Percentiles rank a stretch among this genome's conserved stretches.
phyloP scores from a whole-genome alignment of 371 early-diverging fungal species.

The Mucor saturninus region DNA sequence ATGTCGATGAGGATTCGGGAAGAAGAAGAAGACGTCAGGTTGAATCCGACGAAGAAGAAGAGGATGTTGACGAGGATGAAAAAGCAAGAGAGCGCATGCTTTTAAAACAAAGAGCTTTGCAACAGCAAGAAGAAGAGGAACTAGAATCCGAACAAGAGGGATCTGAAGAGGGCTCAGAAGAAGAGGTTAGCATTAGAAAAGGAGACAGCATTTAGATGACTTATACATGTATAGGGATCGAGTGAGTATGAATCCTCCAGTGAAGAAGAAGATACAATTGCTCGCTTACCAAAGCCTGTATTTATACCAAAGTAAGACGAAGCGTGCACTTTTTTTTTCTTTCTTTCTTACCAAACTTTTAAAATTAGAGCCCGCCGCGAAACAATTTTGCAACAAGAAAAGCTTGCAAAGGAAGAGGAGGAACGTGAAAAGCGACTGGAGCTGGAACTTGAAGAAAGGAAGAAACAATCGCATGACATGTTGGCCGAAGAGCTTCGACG shows the following conservation, averaged over 20 bases:
- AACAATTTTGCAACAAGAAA: slow-evolving; percentile 68
- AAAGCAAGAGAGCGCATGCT: slow-evolving; percentile 47
- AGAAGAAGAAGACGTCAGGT: slow-evolving; percentile 42
- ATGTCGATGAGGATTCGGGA: slow-evolving; percentile 29
- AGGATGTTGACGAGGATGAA: slow-evolving; percentile 45
- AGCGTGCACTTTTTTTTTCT: not conserved
- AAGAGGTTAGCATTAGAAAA: slow-evolving; percentile 30
- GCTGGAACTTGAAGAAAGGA: slow-evolving; percentile 67
- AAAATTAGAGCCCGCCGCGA: slow-evolving; percentile 56
- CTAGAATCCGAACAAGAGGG: slow-evolving; percentile 27
- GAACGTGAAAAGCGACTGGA: slow-evolving; percentile 55
- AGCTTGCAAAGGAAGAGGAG: slow-evolving; percentile 64
- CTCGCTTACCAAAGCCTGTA: slow-evolving; percentile 74
- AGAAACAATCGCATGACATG: slow-evolving; percentile 75
- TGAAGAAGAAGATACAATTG: slow-evolving; percentile 53
- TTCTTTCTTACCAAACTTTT: slow-evolving; percentile 27
- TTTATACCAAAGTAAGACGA: slow-evolving; percentile 76
- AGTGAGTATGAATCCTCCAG: slow-evolving; percentile 72
- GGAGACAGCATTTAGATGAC: not conserved
- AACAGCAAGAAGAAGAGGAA: slow-evolving; percentile 32
- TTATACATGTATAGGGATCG: slow-evolving; percentile 37
- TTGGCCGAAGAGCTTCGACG: slow-evolving; percentile 73
- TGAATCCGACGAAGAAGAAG: slow-evolving; percentile 33
- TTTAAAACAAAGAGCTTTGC: slow-evolving; percentile 46
- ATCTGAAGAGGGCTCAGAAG: slow-evolving; percentile 35